Evolutionary conservation across 495 filamentous ascomycete species (phyloP), one percentile per base, ranked within the genome.

Genomic region (Hypomontagnella monticulosa): DNA sequence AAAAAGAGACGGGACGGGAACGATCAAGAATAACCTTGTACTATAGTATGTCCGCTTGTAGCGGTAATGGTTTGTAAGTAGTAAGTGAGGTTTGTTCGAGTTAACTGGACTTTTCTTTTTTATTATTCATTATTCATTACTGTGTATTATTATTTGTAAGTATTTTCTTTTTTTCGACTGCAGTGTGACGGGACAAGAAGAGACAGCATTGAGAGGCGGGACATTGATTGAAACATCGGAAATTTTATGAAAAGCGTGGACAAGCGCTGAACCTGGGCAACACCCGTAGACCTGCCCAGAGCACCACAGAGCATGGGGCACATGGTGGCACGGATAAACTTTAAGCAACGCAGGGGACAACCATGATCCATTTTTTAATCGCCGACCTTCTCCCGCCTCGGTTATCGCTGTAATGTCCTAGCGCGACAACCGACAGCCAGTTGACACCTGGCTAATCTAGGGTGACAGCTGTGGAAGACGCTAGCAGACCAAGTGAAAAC

Each of bases 401-500:
- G 41, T 46, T 16, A 44, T 11, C 32, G 12, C 10, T 15, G 4
- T 46, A 37, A 37, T 42, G 38, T 40, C 23, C 37, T 46, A 62
- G 61, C 36, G 44, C 36, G 47, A 19, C 9, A 10, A 48, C 15
- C 30, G 19, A 36, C 11, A 37, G 38, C 27, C 37, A 2, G 20
- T n/a, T 36, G 52, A 14, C 62, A 55, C 37, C 55, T 60, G 48
- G 9, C 36, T 3, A 9, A 9, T 18, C 1, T n/a, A 2, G 37
- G 4, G 27, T 41, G 4, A 0, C 66, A 64, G 60, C 61, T 69
- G 66, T 15, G 18, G 10, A n/a, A n/a, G 18, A 55, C 60, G 66
- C 59, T 69, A 69, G 61, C 49, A 54, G 44, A 59, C 2, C 51
- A 65, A 40, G 32, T 66, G n/a, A 66, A 70, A 70, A 69, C 37